Percentiles rank a stretch among this genome's conserved stretches.
phyloP scores from a whole-genome alignment of 495 filamentous ascomycete genomes.

The Neurospora sp. region DNA sequence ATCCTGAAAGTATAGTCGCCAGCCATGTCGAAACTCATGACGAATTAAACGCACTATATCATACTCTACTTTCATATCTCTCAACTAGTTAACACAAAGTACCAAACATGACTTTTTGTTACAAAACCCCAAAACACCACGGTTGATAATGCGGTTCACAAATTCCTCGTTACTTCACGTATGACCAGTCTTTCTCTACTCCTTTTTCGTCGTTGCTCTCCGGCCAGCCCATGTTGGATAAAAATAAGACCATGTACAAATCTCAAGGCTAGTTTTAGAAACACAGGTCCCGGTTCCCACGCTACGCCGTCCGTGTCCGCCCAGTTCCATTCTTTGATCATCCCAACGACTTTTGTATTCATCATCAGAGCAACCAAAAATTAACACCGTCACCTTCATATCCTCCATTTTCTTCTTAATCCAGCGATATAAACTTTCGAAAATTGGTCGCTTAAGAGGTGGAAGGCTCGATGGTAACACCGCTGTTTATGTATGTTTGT shows the following conservation, averaged over 20 bases:
- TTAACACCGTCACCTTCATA: neutral
- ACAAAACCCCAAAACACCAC: neutral
- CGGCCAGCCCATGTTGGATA: neutral
- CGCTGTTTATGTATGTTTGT: slow-evolving; percentile 5
- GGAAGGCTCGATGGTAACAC: slow-evolving; percentile 34
- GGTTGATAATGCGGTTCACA: neutral
- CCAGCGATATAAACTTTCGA: neutral
- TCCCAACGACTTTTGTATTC: neutral
- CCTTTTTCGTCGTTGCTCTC: neutral
- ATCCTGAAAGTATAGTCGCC: too few relatives aligned
- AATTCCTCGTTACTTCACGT: slow-evolving; percentile 1
- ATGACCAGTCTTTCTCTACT: neutral
- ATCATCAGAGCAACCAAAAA: neutral
- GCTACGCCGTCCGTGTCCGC: neutral
- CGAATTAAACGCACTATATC: neutral
- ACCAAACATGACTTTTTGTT: neutral
- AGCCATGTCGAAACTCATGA: neutral
- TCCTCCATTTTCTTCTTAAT: neutral
- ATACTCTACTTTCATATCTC: neutral
- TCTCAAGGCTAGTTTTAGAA: neutral
- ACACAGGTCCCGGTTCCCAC: neutral
- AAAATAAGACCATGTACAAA: slow-evolving; percentile 1
- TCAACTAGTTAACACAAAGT: neutral
- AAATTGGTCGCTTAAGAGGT: slow-evolving; percentile 8
- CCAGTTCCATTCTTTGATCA: neutral